Evolutionary conservation across 441 rosid species (phyloP).

Genomic region (Erodium trifolium): DNA sequence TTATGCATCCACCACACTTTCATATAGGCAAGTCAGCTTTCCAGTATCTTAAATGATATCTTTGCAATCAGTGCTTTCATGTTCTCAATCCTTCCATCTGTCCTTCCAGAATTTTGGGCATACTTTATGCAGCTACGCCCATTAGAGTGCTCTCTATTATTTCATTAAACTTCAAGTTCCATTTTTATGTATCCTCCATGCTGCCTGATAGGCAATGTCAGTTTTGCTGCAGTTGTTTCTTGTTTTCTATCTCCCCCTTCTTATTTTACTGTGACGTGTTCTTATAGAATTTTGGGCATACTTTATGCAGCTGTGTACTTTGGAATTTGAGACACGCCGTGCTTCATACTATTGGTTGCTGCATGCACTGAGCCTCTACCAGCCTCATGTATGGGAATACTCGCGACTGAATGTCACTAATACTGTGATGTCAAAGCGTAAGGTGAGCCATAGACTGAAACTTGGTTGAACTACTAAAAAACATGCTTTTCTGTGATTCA

Average conservation of each 20-base stretch:
- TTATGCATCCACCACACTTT: no score
- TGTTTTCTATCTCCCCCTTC: neutral
- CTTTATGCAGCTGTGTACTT: slow-evolving; percentile 69
- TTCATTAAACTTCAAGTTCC: neutral
- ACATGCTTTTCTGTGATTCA: slow-evolving; percentile 6
- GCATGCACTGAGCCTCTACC: slow-evolving; percentile 57
- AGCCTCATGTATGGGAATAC: slow-evolving; percentile 96
- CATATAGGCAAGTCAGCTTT: no score
- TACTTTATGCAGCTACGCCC: neutral
- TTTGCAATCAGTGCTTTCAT: no score
- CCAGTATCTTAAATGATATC: no score
- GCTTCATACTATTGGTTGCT: slow-evolving; percentile 64
- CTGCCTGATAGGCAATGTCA: neutral
- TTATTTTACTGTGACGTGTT: neutral
- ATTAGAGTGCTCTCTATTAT: neutral
- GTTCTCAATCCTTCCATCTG: no score
- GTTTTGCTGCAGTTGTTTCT: neutral
- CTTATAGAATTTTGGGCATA: slow-evolving; percentile 6
- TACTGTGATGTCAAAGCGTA: slow-evolving; percentile 93
- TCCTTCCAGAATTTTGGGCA: no score
- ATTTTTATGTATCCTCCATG: neutral
- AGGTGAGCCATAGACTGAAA: slow-evolving; percentile 37
- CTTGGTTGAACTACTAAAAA: slow-evolving; percentile 12
- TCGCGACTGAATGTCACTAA: slow-evolving; percentile 81
- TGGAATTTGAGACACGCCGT: slow-evolving; percentile 77